These are phyloP conservation scores for Penicillium samsonianum DNA, from an alignment of 495 filamentous ascomycete genomes.

Conservation along the genomic window DNA sequence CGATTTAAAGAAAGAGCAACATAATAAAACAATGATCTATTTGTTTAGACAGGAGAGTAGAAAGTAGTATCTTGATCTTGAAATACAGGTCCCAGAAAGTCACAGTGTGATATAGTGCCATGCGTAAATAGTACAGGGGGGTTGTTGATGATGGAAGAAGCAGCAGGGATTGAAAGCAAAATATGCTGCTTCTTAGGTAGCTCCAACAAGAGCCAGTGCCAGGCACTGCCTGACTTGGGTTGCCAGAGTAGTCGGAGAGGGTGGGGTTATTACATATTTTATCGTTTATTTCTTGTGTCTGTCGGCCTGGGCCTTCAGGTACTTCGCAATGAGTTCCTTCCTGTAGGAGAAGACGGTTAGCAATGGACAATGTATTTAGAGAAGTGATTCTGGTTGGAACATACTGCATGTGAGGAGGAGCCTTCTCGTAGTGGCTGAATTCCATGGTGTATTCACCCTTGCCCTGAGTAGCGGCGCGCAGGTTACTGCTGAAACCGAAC, in stretches of 20 bases:
- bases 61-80: conserved; percentile 29
- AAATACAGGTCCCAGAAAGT: conserved; percentile 31
- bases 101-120: conserved; percentile 28
- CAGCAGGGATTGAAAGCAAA: conserved; percentile 2
- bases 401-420: conserved; percentile 87
- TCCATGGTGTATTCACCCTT: conserved; percentile 99
- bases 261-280: conserved; percentile 23
- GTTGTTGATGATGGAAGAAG: conserved; percentile 15
- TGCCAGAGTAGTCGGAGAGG: conserved; percentile 5
- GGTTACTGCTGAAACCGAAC: conserved; percentile 92
- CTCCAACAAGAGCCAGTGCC: conserved; percentile 8
- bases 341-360: conserved; percentile 40
- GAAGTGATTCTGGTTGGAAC: conserved; percentile 31
- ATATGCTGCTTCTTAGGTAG: conserved; percentile 11
- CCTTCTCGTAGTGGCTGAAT: conserved; percentile 90
- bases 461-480: conserved; percentile 93
- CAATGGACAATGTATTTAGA: conserved; percentile 4
- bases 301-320: conserved; percentile 81
- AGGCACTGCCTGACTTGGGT: conserved; percentile 17
- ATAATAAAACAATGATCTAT: conserved; percentile 21
- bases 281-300: conserved; percentile 64
- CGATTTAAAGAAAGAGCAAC: neutral
- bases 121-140: conserved; percentile 26
- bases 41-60: conserved; percentile 37
- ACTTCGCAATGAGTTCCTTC: conserved; percentile 85